These are phyloP conservation scores for Auricularia auricula-judae DNA, from an alignment of 768 basidiomycete genomes.

Conservation along the genomic window DNA sequence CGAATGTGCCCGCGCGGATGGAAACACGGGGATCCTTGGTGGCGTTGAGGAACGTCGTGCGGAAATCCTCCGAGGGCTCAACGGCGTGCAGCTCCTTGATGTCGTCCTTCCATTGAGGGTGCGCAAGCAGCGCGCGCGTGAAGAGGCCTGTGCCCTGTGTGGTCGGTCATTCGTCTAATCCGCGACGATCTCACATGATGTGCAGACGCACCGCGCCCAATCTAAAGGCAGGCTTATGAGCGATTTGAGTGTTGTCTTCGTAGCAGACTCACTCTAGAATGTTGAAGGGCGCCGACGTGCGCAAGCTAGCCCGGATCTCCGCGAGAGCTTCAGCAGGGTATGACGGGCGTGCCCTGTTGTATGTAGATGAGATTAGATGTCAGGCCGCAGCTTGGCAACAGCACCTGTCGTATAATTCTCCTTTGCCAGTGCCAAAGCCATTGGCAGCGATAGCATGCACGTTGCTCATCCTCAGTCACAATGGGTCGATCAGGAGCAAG, in stretches of 20 bases:
- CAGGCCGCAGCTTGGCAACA: not conserved
- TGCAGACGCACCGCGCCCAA: not conserved
- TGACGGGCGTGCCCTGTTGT: constrained; percentile 62
- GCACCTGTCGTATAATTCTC: constrained; percentile 69
- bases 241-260: not conserved
- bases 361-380: not conserved
- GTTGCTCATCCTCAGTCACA: constrained; percentile 16
- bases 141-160: constrained; percentile 72
- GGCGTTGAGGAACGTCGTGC: constrained; percentile 25
- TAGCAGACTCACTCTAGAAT: constrained; percentile 51
- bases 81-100: constrained; percentile 53
- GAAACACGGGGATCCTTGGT: constrained; percentile 38
- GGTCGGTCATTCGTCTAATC: not conserved
- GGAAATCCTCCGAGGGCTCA: constrained; percentile 68
- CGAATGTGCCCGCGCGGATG: constrained; percentile 59
- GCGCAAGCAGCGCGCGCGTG: constrained; percentile 65
- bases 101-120: constrained; percentile 39
- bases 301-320: constrained; percentile 43
- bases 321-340: constrained; percentile 58
- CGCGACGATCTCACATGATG: not conserved
- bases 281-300: constrained; percentile 33
- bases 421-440: constrained; percentile 75
- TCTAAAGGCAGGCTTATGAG: not conserved
- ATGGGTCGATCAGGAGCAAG: too few species aligned
- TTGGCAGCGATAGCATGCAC: constrained; percentile 58